phyloP scores from a whole-genome alignment of 805 yeast species.

The Candida schatavii region DNA sequence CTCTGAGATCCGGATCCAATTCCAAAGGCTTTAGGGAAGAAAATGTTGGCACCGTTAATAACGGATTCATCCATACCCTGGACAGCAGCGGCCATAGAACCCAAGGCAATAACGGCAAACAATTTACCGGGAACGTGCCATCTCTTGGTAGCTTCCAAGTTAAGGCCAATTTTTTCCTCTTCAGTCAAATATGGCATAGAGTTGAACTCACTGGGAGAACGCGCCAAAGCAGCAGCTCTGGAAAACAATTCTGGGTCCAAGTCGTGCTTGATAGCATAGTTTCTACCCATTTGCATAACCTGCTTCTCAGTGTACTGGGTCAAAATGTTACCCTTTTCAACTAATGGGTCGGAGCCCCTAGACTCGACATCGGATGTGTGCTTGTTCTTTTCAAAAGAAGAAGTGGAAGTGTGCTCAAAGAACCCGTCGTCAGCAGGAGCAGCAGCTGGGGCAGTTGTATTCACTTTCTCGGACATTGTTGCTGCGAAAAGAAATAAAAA shows the following conservation, averaged over 20 bases:
- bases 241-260: slow-evolving; percentile 60
- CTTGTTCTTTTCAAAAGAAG: slow-evolving; percentile 4
- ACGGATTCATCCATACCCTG: slow-evolving; percentile 79
- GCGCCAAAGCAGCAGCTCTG: slow-evolving; percentile 58
- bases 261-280: slow-evolving; percentile 55
- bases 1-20: slow-evolving; percentile 34
- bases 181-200: slow-evolving; percentile 49
- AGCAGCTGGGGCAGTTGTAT: background rate
- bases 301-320: slow-evolving; percentile 59
- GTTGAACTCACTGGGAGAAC: slow-evolving; percentile 54
- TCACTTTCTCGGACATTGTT: slow-evolving; percentile 1
- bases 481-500: too few species aligned
- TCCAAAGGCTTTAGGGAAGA: slow-evolving; percentile 55
- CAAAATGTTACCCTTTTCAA: slow-evolving; percentile 44
- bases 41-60: slow-evolving; percentile 62
- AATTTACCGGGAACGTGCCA: slow-evolving; percentile 50
- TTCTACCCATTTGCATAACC: slow-evolving; percentile 67
- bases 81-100: slow-evolving; percentile 68
- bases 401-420: slow-evolving; percentile 3
- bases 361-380: slow-evolving; percentile 3
- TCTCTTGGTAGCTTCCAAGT: slow-evolving; percentile 43
- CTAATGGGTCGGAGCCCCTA: slow-evolving; percentile 18
- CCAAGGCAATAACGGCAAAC: slow-evolving; percentile 52
- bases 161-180: slow-evolving; percentile 46
- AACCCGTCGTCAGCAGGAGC: slow-evolving; percentile 3